These are phyloP conservation scores for Mycena alexandri DNA, from an alignment of 768 basidiomycete species.

Conservation along the genomic window DNA sequence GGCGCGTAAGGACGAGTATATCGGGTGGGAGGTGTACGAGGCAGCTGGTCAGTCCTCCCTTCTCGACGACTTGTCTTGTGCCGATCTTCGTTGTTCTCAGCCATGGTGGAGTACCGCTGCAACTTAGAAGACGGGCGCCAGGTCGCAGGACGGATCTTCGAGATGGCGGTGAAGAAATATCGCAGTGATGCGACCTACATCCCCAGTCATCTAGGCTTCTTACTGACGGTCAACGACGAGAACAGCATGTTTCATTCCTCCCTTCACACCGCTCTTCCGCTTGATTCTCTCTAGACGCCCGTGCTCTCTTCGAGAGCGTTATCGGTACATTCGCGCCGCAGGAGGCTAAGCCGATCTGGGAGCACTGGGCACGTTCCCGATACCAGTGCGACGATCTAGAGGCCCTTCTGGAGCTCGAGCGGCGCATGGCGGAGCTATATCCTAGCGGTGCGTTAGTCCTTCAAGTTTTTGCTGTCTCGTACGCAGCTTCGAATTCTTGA, in stretches of 20 bases:
- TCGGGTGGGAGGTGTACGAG: constrained; percentile 94
- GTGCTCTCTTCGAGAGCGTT: constrained; percentile 94
- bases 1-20: constrained; percentile 81
- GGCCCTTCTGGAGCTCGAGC: constrained; percentile 89
- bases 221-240: constrained; percentile 95
- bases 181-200: constrained; percentile 88
- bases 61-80: constrained; percentile 12
- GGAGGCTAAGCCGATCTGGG: constrained; percentile 90
- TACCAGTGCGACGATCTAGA: constrained; percentile 95
- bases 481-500: no score
- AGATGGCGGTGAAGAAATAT: constrained; percentile 89
- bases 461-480: no score
- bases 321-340: constrained; percentile 83
- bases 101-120: constrained; percentile 95
- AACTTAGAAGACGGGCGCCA: constrained; percentile 69
- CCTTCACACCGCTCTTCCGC: constrained; percentile 6
- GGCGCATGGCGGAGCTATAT: constrained; percentile 89
- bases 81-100: constrained; percentile 55
- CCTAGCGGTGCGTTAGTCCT: constrained; percentile 72
- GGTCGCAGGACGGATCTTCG: constrained; percentile 92
- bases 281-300: constrained; percentile 74
- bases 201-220: constrained; percentile 89
- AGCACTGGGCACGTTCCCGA: constrained; percentile 95
- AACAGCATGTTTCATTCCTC: constrained; percentile 76
- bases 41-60: constrained; percentile 75